Conservation (phyloP, 257 asterid species). For the Rehmannia glutinosa region DNA sequence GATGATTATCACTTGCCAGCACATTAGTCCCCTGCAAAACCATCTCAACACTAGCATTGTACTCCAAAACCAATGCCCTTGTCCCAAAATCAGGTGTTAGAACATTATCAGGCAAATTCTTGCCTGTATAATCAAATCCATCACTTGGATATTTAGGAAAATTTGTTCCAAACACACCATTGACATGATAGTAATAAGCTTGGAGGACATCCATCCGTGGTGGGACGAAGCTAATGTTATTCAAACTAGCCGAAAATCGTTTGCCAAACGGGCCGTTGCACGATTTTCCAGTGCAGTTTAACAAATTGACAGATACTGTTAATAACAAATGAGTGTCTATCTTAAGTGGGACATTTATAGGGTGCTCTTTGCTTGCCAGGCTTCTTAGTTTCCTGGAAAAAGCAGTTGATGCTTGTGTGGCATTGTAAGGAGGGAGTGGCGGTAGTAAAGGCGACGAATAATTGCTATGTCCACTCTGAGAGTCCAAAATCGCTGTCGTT, state of each 20-base stretch:
- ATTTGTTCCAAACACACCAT: slow-evolving; percentile 25
- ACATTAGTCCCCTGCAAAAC: slow-evolving; percentile 52
- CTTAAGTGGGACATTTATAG: slow-evolving; percentile 21
- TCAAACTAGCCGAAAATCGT: slow-evolving; percentile 47
- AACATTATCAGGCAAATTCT: slow-evolving; percentile 12
- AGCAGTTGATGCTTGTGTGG: slow-evolving; percentile 22
- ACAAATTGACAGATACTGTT: slow-evolving; percentile 31
- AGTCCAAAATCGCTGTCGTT: slow-evolving; percentile 30
- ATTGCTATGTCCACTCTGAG: not conserved
- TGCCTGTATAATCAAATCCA: slow-evolving; percentile 39
- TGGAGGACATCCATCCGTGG: slow-evolving; percentile 29
- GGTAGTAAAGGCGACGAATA: slow-evolving; percentile 23
- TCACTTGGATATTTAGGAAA: slow-evolving; percentile 38
- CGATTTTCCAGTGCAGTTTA: slow-evolving; percentile 21
- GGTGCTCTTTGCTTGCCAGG: slow-evolving; percentile 17
- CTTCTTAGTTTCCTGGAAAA: slow-evolving; percentile 32
- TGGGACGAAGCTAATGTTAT: slow-evolving; percentile 37
- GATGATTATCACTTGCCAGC: slow-evolving; percentile 56
- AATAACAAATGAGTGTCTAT: slow-evolving; percentile 23
- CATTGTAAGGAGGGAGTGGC: slow-evolving; percentile 30
- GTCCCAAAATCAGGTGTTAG: slow-evolving; percentile 41
- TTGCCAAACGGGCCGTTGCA: slow-evolving; percentile 45
- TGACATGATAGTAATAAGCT: slow-evolving; percentile 25
- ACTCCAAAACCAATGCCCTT: slow-evolving; percentile 32
- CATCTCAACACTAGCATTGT: slow-evolving; percentile 46